Evolutionary conservation across 208 protist genomes (phyloP).

Genomic region (Porcisia hertigi): DNA sequence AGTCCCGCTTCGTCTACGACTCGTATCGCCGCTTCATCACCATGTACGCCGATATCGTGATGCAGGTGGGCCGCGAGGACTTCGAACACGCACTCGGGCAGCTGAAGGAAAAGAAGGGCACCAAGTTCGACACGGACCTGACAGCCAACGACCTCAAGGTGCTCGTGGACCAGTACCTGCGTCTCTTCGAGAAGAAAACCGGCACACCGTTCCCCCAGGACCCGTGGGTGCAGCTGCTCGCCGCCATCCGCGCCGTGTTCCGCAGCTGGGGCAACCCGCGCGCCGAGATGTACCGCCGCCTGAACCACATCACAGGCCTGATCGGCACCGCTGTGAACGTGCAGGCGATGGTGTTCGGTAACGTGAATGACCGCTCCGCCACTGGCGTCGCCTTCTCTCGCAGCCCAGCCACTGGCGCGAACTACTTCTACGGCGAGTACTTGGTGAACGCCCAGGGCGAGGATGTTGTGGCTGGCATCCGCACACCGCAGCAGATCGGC

Average conservation of each 20-base stretch:
- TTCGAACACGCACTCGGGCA: conserved; percentile 84
- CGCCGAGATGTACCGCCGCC: conserved; percentile 90
- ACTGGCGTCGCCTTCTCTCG: conserved; percentile 96
- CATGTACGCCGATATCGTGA: conserved; percentile 95
- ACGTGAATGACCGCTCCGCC: conserved; percentile 89
- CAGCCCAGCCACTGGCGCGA: conserved; percentile 92
- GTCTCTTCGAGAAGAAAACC: conserved; percentile 64
- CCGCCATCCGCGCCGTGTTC: conserved; percentile 92
- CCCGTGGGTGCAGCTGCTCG: conserved; percentile 84
- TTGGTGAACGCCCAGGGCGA: conserved; percentile 96
- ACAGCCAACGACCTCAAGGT: conserved; percentile 74
- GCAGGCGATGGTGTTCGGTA: conserved; percentile 96
- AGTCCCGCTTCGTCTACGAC: conserved; percentile 94
- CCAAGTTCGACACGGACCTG: conserved; percentile 89
- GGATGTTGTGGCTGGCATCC: conserved; percentile 96
- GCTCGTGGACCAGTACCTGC: conserved; percentile 72
- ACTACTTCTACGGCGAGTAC: conserved; percentile 95
- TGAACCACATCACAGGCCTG: conserved; percentile 91
- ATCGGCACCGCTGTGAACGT: conserved; percentile 95
- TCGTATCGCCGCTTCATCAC: conserved; percentile 95
- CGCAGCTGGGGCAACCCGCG: conserved; percentile 90
- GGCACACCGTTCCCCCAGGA: conserved; percentile 88
- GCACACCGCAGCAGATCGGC: conserved; percentile 91
- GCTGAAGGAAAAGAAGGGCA: conserved; percentile 75
- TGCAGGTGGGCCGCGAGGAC: conserved; percentile 83